Conservation (phyloP, 1,139 yeast genomes). For the Kazachstania sp. region DNA sequence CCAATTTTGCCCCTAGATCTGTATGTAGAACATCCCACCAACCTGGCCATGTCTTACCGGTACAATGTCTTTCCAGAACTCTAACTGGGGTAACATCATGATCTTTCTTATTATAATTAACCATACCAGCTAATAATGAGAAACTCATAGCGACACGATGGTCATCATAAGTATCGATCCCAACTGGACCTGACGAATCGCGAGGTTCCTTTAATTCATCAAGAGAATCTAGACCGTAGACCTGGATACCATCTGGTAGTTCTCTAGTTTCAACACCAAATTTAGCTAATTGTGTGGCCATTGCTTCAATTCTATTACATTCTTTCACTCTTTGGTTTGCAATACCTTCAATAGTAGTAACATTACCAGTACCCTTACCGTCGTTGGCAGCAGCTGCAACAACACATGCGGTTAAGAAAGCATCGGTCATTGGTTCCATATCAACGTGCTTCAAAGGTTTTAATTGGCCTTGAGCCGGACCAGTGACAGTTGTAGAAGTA, state of each 20-base stretch:
- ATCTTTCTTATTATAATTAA: conserved; percentile 30
- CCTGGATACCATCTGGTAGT: conserved; percentile 85
- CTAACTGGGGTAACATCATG: conserved; percentile 41
- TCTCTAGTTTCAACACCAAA: conserved; percentile 84
- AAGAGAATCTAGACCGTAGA: conserved; percentile 53
- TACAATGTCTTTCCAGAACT: conserved; percentile 81
- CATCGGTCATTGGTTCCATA: conserved; percentile 99
- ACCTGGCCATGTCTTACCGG: conserved; percentile 99
- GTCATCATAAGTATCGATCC: conserved; percentile 79
- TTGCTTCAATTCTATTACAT: conserved; percentile 92
- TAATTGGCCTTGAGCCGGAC: conserved; percentile 65
- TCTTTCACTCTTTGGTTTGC: conserved; percentile 98
- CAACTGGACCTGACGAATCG: conserved; percentile 38
- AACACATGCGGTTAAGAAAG: conserved; percentile 91
- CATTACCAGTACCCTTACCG: conserved; percentile 28
- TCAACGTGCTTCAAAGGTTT: conserved; percentile 70
- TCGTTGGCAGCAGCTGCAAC: conserved; percentile 79
- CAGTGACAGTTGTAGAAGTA: conserved; percentile 83
- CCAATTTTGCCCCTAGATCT: conserved; percentile 52
- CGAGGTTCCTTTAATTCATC: conserved; percentile 43
- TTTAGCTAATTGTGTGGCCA: conserved; percentile 79
- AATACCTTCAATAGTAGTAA: conserved; percentile 85
- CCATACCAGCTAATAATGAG: conserved; percentile 63
- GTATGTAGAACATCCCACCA: conserved; percentile 95
- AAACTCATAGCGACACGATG: conserved; percentile 99